phyloP scores from a whole-genome alignment of 139 green algal genomes.

The Picochlorum sp. region DNA sequence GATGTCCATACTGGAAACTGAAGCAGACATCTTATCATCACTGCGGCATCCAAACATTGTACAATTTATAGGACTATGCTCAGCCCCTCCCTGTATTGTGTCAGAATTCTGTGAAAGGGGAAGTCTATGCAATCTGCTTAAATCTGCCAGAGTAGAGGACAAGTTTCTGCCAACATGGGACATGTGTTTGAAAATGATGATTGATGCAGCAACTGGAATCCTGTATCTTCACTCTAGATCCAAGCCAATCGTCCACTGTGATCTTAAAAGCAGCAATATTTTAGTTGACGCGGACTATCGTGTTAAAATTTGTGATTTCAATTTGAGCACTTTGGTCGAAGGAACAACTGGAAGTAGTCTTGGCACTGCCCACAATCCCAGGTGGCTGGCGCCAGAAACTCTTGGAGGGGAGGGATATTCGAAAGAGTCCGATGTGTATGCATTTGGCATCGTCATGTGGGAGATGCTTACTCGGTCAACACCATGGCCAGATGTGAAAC shows the following conservation, averaged over 20 bases:
- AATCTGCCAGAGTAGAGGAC: neutral
- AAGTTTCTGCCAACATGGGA: constrained; percentile 29
- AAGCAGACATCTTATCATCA: constrained; percentile 39
- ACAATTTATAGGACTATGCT: constrained; percentile 41
- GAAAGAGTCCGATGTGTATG: constrained; percentile 36
- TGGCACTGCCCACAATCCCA: constrained; percentile 28
- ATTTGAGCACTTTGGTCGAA: constrained; percentile 31
- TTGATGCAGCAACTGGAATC: constrained; percentile 43
- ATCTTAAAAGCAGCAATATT: constrained; percentile 48
- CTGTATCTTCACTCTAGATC: constrained; percentile 35
- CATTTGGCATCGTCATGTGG: constrained; percentile 53
- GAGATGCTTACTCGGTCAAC: constrained; percentile 40
- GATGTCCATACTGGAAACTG: neutral
- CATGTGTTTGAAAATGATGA: constrained; percentile 35
- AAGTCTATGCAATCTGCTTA: constrained; percentile 34
- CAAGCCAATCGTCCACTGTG: constrained; percentile 39
- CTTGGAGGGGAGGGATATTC: constrained; percentile 17
- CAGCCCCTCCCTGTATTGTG: constrained; percentile 37
- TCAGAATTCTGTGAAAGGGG: constrained; percentile 38
- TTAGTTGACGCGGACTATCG: constrained; percentile 45
- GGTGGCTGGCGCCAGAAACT: constrained; percentile 45
- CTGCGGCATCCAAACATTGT: constrained; percentile 50
- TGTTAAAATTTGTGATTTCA: constrained; percentile 44
- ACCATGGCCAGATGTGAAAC: constrained; percentile 15
- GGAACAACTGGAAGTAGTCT: constrained; percentile 4